Evolutionary conservation across 2,329 filamentous ascomycete species (phyloP), one percentile per base, ranked within the genome.

Genomic region (Penicillium sp.): DNA sequence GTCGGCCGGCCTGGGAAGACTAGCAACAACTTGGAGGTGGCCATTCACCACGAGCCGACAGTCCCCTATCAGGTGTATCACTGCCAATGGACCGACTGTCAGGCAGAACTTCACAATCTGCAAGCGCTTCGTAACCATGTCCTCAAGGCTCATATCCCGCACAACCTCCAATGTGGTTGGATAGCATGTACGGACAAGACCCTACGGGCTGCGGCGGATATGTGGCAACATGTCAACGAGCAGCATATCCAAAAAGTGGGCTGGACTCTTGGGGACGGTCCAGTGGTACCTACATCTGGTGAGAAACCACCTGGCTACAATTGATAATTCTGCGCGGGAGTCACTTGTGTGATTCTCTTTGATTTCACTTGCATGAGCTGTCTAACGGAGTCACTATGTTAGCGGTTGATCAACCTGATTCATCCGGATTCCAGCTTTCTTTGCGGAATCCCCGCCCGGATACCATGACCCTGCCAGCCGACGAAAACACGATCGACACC

Each of bases 211-310:
- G 63, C 64, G 27, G 65, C 66, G 9, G 59, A 68, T 12, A 79
- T 81, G 73, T 65, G 72, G 44, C 64, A 68, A 20, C 82, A 85
- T 59, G 60, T 84, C 23, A 72, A 78, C 49, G 63, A 70, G 28
- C 62, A 60, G 18, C 82, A 85, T 63, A 61, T 84, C n/a, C 64
- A 67, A 18, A 70, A 75, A 15, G 60, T 82, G 38, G 78, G 77
- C n/a, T 80, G 79, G 76, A 70, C 74, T 56, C 69, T 78, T 38
- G 81, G 81, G n/a, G 81, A 84, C 68, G 81, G 82, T 45, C 81
- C 80, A 37, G 72, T 72, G 42, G 74, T 75, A 50, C 75, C 75
- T 53, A 67, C 75, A 60, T 77, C 75, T 70, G 80, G 81, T 84
- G 75, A 79, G 77, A 72, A 18, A 60, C 47, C 50, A 56, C n/a